Conservation (phyloP, 176 grass and related monocot species). For the Eragrostis nindensis region DNA sequence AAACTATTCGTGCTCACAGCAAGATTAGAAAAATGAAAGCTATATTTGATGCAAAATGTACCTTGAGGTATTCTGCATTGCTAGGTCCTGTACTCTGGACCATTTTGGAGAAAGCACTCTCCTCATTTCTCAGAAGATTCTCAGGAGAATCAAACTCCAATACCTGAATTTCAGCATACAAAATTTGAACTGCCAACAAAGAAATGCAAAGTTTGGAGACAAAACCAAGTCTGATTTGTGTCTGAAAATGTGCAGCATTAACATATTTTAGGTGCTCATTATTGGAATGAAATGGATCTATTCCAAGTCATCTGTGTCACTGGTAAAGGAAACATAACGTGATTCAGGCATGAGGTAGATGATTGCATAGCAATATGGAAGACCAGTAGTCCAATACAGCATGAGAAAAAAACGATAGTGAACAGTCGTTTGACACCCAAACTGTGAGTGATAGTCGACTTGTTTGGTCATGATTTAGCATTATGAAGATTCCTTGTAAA, state of each 20-base stretch:
- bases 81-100: constrained; percentile 93
- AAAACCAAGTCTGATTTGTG: background rate
- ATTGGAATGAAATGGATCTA: background rate
- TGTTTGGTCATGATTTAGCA: background rate
- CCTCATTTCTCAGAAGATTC: constrained; percentile 79
- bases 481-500: background rate
- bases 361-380: background rate
- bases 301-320: background rate
- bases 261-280: constrained; percentile 3
- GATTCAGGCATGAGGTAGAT: constrained; percentile 5
- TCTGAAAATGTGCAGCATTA: background rate
- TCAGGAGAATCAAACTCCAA: constrained; percentile 92
- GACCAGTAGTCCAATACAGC: background rate
- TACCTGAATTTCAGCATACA: constrained; percentile 57
- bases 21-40: constrained; percentile 1
- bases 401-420: background rate
- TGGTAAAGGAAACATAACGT: background rate
- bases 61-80: constrained; percentile 96
- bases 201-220: background rate
- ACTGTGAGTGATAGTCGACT: background rate
- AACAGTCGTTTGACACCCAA: background rate
- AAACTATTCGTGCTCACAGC: background rate
- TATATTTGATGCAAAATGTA: constrained; percentile 33
- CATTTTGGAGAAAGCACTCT: constrained; percentile 97
- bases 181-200: constrained; percentile 17